Percentiles rank a stretch among this genome's conserved stretches.
Evolutionary conservation across 108 stramenopile genomes (phyloP).

Genomic region (Nitzschia sp.): DNA sequence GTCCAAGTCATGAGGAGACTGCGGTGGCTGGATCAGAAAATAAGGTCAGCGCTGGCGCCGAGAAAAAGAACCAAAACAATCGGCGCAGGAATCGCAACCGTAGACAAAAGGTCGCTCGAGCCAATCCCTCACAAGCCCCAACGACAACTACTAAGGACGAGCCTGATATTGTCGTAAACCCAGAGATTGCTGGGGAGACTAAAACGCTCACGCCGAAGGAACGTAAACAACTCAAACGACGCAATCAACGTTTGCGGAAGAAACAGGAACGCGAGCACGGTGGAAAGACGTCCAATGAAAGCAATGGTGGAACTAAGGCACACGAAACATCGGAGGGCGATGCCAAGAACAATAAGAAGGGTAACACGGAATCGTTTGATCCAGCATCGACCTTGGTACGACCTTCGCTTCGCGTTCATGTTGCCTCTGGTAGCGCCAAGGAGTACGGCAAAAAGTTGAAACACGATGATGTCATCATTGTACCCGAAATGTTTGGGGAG

Average conservation of each 20-base stretch:
- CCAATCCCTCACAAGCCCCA: background rate
- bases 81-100: background rate
- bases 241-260: background rate
- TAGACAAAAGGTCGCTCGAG: background rate
- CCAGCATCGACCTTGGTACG: slow-evolving; percentile 74
- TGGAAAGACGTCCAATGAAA: background rate
- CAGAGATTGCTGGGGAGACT: background rate
- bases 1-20: background rate
- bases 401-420: slow-evolving; percentile 65
- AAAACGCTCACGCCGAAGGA: background rate
- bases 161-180: too few species aligned
- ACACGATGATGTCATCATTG: slow-evolving; percentile 87
- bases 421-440: slow-evolving; percentile 32
- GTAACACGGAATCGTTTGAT: slow-evolving; percentile 55
- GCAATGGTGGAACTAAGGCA: background rate
- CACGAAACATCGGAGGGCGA: background rate
- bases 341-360: background rate
- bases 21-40: background rate
- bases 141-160: background rate
- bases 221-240: background rate
- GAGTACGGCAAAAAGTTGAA: slow-evolving; percentile 46
- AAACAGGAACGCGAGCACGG: background rate
- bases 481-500: slow-evolving; percentile 81
- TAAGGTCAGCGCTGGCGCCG: background rate
- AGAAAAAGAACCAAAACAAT: background rate